Percentiles rank a stretch among this genome's conserved stretches.
These are phyloP conservation scores for Metschnikowia lochheadii DNA, from an alignment of 805 yeast species.

Conservation along the genomic window DNA sequence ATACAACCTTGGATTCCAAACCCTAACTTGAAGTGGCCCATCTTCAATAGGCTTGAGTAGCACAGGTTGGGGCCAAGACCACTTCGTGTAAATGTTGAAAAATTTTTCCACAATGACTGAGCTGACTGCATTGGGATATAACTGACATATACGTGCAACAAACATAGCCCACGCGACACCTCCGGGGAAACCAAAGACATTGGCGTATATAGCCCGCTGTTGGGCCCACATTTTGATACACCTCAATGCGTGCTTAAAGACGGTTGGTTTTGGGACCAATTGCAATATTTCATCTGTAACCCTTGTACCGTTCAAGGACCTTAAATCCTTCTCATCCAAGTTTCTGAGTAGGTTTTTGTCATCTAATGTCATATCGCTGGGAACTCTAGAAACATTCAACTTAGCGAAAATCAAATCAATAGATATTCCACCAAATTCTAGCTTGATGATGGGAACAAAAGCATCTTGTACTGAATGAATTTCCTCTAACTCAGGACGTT, in stretches of 20 bases:
- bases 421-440: constrained; percentile 85
- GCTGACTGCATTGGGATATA: constrained; percentile 94
- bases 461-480: constrained; percentile 95
- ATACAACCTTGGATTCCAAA: constrained; percentile 93
- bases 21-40: constrained; percentile 92
- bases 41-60: constrained; percentile 89
- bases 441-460: constrained; percentile 92
- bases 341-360: constrained; percentile 84
- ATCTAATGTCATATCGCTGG: constrained; percentile 64
- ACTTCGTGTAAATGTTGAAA: constrained; percentile 76
- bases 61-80: constrained; percentile 99
- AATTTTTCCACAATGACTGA: constrained; percentile 88
- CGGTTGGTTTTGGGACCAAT: constrained; percentile 88
- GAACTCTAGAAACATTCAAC: constrained; percentile 79
- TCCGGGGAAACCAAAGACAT: constrained; percentile 96
- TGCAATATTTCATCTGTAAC: constrained; percentile 92
- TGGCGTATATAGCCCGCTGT: constrained; percentile 88
- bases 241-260: constrained; percentile 86
- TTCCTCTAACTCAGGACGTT: constrained; percentile 81
- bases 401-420: constrained; percentile 87
- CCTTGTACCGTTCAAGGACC: constrained; percentile 92
- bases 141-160: constrained; percentile 95
- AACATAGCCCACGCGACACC: constrained; percentile 99
- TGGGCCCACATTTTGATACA: constrained; percentile 97
- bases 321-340: constrained; percentile 83